Evolutionary conservation across 208 protist species (phyloP).

Genomic region (Polymyxa betae): DNA sequence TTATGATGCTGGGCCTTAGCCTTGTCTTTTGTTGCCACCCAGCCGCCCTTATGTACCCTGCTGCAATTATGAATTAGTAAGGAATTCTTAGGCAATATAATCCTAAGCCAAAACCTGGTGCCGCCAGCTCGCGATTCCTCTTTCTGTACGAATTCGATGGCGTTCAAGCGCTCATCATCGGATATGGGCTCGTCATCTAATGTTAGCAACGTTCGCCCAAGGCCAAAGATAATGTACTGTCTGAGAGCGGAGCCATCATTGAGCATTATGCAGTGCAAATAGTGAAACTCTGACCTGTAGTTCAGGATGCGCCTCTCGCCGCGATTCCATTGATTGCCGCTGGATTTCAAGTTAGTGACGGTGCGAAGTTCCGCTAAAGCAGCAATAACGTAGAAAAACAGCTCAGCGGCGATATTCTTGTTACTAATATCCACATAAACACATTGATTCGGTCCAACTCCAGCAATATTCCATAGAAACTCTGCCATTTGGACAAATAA

Average conservation of each 20-base stretch:
- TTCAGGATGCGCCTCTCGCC: constrained; percentile 31
- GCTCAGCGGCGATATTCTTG: constrained; percentile 46
- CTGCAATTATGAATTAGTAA: constrained; percentile 12
- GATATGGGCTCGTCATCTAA: constrained; percentile 39
- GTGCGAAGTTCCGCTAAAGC: background rate
- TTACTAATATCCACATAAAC: constrained; percentile 42
- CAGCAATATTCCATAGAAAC: constrained; percentile 41
- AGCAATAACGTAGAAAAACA: constrained; percentile 47
- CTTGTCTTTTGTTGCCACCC: constrained; percentile 3
- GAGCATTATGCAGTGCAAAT: no score
- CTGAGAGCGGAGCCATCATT: no score
- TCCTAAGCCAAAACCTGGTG: background rate
- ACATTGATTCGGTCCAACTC: constrained; percentile 46
- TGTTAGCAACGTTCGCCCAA: constrained; percentile 8
- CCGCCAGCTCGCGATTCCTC: background rate
- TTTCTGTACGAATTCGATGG: constrained; percentile 40
- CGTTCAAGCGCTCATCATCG: constrained; percentile 45
- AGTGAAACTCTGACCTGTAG: no score
- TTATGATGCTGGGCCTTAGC: constrained; percentile 28
- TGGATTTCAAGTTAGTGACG: constrained; percentile 47
- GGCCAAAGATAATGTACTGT: constrained; percentile 18
- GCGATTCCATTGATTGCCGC: constrained; percentile 53
- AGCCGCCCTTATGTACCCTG: constrained; percentile 13
- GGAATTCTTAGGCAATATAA: background rate
- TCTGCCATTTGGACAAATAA: no score